These are phyloP conservation scores for Asterophora parasitica DNA, from an alignment of 768 basidiomycete species.

Conservation along the genomic window DNA sequence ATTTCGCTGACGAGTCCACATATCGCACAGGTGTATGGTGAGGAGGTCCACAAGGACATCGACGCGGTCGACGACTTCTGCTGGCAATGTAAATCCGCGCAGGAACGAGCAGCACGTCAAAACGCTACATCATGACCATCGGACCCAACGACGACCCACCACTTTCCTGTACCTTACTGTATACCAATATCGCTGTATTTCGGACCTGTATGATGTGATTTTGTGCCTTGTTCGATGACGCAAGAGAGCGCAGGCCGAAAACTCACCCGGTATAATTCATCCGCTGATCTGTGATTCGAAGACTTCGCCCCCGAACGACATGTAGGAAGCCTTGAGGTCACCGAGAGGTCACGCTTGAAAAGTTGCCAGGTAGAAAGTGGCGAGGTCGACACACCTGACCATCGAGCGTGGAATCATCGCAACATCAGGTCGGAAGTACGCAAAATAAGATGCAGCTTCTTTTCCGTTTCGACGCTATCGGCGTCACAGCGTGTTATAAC, in stretches of 20 bases:
- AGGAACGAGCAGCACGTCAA: slow-evolving; percentile 30
- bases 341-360: slow-evolving; percentile 10
- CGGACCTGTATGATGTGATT: slow-evolving; percentile 10
- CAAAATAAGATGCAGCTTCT: background rate
- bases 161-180: slow-evolving; percentile 9
- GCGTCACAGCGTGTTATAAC: background rate
- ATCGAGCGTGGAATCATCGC: background rate
- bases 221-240: slow-evolving; percentile 18
- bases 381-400: slow-evolving; percentile 5
- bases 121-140: slow-evolving; percentile 7
- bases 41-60: slow-evolving; percentile 63
- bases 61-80: slow-evolving; percentile 72
- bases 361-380: background rate
- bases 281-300: slow-evolving; percentile 9
- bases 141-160: background rate
- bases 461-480: background rate
- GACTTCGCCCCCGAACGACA: background rate
- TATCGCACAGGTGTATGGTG: slow-evolving; percentile 53
- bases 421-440: background rate
- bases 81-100: slow-evolving; percentile 62
- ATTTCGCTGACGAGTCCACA: background rate
- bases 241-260: slow-evolving; percentile 6
- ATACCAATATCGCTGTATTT: slow-evolving; percentile 9
- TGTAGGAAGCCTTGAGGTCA: no score
- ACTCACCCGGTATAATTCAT: slow-evolving; percentile 6